phyloP scores from a whole-genome alignment of 1,284 basidiomycete genomes.

The Trichosporon sp. region DNA sequence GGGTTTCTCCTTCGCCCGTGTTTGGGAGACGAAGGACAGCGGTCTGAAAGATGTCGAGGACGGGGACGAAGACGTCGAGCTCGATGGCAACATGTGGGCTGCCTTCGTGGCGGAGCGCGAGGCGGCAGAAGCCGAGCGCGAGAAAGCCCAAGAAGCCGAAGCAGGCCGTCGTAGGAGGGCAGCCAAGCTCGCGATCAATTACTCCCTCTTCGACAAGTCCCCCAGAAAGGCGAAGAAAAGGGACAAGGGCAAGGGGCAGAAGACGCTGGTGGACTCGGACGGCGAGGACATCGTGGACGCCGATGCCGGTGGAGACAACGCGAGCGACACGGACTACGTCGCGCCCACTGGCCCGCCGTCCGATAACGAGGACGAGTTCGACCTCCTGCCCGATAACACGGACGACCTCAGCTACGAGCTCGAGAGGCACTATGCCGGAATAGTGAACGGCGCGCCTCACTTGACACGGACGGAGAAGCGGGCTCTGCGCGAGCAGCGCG shows the following conservation, averaged over 20 bases:
- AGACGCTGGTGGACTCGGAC: not conserved
- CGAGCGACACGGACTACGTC: not conserved
- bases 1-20: slow-evolving; percentile 79
- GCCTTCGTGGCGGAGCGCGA: slow-evolving; percentile 38
- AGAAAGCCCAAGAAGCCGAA: not conserved
- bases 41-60: slow-evolving; percentile 68
- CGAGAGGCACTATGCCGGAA: slow-evolving; percentile 9
- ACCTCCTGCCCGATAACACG: slow-evolving; percentile 6
- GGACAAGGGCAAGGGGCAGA: slow-evolving; percentile 7
- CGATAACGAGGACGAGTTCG: slow-evolving; percentile 12
- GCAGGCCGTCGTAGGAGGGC: slow-evolving; percentile 19
- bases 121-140: not conserved
- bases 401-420: slow-evolving; percentile 23
- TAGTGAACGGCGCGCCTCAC: slow-evolving; percentile 6
- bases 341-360: not conserved
- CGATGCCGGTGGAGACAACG: not conserved
- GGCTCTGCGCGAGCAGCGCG: slow-evolving; percentile 1
- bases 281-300: slow-evolving; percentile 6
- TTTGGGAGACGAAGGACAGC: slow-evolving; percentile 79
- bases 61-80: slow-evolving; percentile 57
- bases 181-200: slow-evolving; percentile 20
- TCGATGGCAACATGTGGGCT: slow-evolving; percentile 69
- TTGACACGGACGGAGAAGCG: slow-evolving; percentile 4
- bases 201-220: slow-evolving; percentile 16
- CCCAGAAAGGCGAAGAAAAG: slow-evolving; percentile 23